Percentiles rank a stretch among this genome's conserved stretches.
These are phyloP conservation scores for Neurospora discreta DNA, from an alignment of 495 filamentous ascomycete genomes.

Conservation along the genomic window DNA sequence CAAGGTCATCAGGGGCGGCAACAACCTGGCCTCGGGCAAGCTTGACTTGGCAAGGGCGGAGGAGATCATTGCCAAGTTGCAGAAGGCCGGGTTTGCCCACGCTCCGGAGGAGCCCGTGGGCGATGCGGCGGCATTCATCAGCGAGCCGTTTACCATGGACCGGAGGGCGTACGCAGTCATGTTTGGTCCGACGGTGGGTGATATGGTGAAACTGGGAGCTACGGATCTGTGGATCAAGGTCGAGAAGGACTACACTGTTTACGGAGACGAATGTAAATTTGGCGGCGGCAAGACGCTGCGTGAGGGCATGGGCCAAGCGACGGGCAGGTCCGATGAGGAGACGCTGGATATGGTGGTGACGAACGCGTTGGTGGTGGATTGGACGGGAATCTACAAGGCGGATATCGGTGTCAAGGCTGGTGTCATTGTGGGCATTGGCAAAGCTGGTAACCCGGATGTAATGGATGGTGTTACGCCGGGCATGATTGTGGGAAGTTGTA, in stretches of 20 bases:
- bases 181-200: slow-evolving; percentile 90
- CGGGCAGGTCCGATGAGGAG: slow-evolving; percentile 56
- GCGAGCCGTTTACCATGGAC: slow-evolving; percentile 59
- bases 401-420: slow-evolving; percentile 93
- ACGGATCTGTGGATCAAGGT: slow-evolving; percentile 90
- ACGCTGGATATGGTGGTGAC: slow-evolving; percentile 81
- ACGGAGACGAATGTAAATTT: slow-evolving; percentile 93
- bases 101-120: slow-evolving; percentile 44
- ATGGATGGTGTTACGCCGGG: slow-evolving; percentile 78
- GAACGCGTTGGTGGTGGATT: slow-evolving; percentile 88
- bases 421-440: slow-evolving; percentile 81
- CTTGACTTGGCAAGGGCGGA: slow-evolving; percentile 52
- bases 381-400: slow-evolving; percentile 89
- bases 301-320: slow-evolving; percentile 94
- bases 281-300: slow-evolving; percentile 90
- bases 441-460: slow-evolving; percentile 92
- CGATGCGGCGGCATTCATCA: slow-evolving; percentile 32
- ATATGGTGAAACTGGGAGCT: slow-evolving; percentile 66
- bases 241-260: slow-evolving; percentile 73
- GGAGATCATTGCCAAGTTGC: slow-evolving; percentile 55
- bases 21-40: slow-evolving; percentile 59
- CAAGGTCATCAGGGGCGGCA: slow-evolving; percentile 77
- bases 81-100: slow-evolving; percentile 67
- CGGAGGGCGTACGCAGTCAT: slow-evolving; percentile 68
- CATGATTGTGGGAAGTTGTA: slow-evolving; percentile 80